Percentiles rank a stretch among this genome's conserved stretches.
Evolutionary conservation across 208 protist species (phyloP).

Genomic region (Tritrichomonas foetus): DNA sequence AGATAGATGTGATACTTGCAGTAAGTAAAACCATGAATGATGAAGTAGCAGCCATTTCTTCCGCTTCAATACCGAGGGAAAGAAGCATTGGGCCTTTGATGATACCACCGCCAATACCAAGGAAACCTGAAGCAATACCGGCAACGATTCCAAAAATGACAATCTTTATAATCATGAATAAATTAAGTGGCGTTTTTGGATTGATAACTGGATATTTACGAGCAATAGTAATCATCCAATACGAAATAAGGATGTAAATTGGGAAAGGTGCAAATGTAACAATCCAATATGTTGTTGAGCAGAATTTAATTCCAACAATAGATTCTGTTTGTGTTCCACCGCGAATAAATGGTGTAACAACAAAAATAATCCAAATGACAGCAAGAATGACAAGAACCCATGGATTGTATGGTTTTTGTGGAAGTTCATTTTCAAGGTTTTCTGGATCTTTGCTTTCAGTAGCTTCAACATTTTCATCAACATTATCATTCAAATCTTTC

Average conservation of each 20-base stretch:
- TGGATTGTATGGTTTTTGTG: too few relatives aligned
- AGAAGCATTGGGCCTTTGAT: conserved; percentile 46
- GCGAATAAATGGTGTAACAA: neutral
- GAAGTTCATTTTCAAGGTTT: neutral
- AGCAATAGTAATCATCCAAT: neutral
- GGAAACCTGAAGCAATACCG: conserved; percentile 6
- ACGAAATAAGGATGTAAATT: neutral
- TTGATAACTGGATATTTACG: conserved; percentile 4
- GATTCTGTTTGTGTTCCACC: neutral
- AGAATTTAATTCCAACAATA: conserved; percentile 35
- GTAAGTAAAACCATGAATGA: conserved; percentile 28
- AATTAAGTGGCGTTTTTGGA: neutral
- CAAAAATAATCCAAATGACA: neutral
- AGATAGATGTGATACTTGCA: neutral
- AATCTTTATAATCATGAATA: neutral
- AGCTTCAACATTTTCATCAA: too few relatives aligned
- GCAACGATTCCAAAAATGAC: neutral
- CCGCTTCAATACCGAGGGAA: conserved; percentile 29
- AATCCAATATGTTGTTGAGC: neutral
- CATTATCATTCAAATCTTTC: too few relatives aligned
- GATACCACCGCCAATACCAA: conserved; percentile 41
- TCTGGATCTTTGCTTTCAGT: too few relatives aligned
- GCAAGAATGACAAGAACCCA: neutral
- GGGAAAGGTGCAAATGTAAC: conserved; percentile 21
- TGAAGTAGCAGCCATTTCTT: conserved; percentile 48